Evolutionary conservation across 2,329 filamentous ascomycete species (phyloP), one percentile per base, ranked within the genome.

Genomic region (Dactylellina leptospora): DNA sequence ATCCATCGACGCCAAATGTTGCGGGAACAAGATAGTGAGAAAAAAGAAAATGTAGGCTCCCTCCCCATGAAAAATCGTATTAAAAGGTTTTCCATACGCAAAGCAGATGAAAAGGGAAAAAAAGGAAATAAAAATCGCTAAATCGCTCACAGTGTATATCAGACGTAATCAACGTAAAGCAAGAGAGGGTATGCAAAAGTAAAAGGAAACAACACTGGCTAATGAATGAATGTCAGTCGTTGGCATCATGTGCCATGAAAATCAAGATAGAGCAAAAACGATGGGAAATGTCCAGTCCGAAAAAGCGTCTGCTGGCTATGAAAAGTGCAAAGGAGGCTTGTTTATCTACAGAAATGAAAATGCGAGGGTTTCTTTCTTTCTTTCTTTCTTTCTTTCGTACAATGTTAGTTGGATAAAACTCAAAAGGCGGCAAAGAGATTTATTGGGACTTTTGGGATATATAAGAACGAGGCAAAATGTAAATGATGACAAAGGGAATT

Each of bases 381-480:
- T n/a, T n/a, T n/a, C n/a, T n/a, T n/a, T n/a, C n/a, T n/a, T 54
- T 70, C 28, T 33, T 27, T 71, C 59, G 18, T 63, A 63, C 47
- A 51, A 40, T 11, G 27, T 45, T 30, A 36, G 48, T 22, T 1
- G 22, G 18, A 10, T 18, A 20, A 22, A 22, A n/a, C 40, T 18
- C n/a, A 38, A 44, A 51, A 23, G 16, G 22, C 51, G 30, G 51
- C 50, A 69, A 55, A 48, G 53, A 56, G 59, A 27, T 64, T 54
- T 72, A 64, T 64, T 30, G 28, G 50, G 59, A 72, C 68, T 72
- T 72, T 72, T 72, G 68, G 68, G 53, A 72, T 64, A 63, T 44
- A 56, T 42, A 44, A 16, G 27, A 30, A 23, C 45, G 40, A 53
- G 50, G 55, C 36, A 59, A n/a, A 47, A 55, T 55, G 50, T 50